phyloP scores from a whole-genome alignment of 2,329 filamentous ascomycete species.

The Penicillium crustosum region DNA sequence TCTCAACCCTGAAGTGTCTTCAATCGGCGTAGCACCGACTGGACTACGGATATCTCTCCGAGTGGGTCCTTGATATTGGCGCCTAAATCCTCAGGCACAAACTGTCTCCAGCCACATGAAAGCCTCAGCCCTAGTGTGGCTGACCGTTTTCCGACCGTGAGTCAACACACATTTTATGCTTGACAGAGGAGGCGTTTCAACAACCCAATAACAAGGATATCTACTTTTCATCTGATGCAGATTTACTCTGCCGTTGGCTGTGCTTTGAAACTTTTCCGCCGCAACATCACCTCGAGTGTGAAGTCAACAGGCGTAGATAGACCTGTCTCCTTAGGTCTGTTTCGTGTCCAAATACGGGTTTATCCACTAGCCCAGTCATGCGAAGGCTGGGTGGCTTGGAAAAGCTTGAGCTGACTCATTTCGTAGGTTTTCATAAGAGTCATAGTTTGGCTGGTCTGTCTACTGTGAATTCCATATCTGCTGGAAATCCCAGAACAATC shows the following conservation, averaged over 20 bases:
- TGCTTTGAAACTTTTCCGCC: slow-evolving; percentile 15
- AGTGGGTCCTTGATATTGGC: neutral
- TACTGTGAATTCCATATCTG: slow-evolving; percentile 1
- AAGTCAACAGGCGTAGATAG: slow-evolving; percentile 8
- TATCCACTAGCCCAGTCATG: neutral
- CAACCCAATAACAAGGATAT: neutral
- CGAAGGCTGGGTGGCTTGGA: neutral
- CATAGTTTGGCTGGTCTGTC: neutral
- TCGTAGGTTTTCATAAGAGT: neutral
- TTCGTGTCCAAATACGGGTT: neutral
- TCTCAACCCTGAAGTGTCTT: neutral
- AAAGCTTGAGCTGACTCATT: neutral
- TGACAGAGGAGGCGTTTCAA: neutral
- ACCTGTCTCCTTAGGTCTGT: slow-evolving; percentile 1
- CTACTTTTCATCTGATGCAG: slow-evolving; percentile 20
- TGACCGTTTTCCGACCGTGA: slow-evolving; percentile 11
- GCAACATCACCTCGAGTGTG: slow-evolving; percentile 12
- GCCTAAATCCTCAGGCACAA: neutral
- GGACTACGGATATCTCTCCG: slow-evolving; percentile 21
- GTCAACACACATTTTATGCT: slow-evolving; percentile 19
- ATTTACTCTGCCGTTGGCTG: slow-evolving; percentile 9
- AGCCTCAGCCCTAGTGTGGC: slow-evolving; percentile 20
- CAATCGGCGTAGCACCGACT: slow-evolving; percentile 15
- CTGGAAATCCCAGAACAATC: slow-evolving; percentile 9
- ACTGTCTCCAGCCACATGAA: neutral